Evolutionary conservation across 2,329 filamentous ascomycete genomes (phyloP), one percentile per base, ranked within the genome.

Genomic region (Ophiostoma sp.): DNA sequence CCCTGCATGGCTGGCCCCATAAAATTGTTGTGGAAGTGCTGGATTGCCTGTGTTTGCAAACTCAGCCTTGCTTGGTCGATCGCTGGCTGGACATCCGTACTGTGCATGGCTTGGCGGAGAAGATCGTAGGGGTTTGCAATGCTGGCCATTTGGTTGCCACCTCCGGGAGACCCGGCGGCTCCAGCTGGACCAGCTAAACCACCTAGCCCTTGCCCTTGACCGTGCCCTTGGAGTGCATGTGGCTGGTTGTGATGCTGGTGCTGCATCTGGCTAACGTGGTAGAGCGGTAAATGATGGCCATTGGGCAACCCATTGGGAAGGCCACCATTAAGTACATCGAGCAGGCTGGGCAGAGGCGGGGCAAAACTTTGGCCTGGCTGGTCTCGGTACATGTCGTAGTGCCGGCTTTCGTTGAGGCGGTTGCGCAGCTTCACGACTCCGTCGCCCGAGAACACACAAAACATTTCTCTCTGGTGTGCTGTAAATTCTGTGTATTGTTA

Each of bases 381-480:
- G 20, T 82, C 79, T 39, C 81, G 80, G 8, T 82, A 75, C 3
- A 81, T 79, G 57, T 82, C 80, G 69, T 86, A 87, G 44, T 81
- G 79, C 0, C 79, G 77, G 13, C 82, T 80, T 0, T 78, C 81
- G 74, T 93, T 96, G 54, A 99, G 84, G 77, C 93, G 91, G 36
- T 89, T 85, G 60, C 94, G 90, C 35, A 99, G 86, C 57, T 87
- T 86, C 60, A 83, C 83, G 1, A 99, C 94, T 70, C 94, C 94
- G 35, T 87, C 85, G 6, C 95, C 94, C 1, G 94, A 97, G 79
- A 99, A 99, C 69, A 99, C 95, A 77, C 95, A 99, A 78, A 99
- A 99, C 8, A 98, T 93, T 68, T 94, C 90, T 73, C 95, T 89
- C 79, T 99, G 95, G 77, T 97, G 93, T 66, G 94, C 91, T 23